Evolutionary conservation across 2,329 filamentous ascomycete species (phyloP), one percentile per base, ranked within the genome.

Genomic region (Neophaeococcomyces mojaviensis): DNA sequence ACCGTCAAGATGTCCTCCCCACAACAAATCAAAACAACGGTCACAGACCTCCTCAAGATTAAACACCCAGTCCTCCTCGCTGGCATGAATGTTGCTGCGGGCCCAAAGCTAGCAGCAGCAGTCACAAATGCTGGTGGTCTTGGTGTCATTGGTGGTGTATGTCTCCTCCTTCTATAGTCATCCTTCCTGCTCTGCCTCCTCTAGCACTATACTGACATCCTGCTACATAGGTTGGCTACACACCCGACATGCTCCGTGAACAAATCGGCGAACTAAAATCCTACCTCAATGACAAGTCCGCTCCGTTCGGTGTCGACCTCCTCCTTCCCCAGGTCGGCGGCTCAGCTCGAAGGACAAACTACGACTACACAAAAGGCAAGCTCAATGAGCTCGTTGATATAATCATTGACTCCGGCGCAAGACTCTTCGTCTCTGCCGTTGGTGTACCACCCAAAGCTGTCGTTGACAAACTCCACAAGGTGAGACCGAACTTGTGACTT

Each of bases 351-450:
- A 96, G 96, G 78, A 96, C 90, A 60, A 97, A 96, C 80, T 95
- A 97, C 71, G 92, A 98, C 71, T 98, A 98, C 76, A 98, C 92
- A 63, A 97, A 98, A 77, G 92, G 92, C 67, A 97, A 97, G 74
- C 86, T 98, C 53, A 76, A 86, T 67, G 86, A 90, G 66, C 81
- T 98, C 47, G 69, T 94, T 65, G 83, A 88, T 65, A 88, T 96
- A 62, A 83, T 96, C 70, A 95, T 98, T 71, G 84, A 94, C 62
- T 87, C 83, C 46, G 87, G 87, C 55, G 86, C 88, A 51, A 89
- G 82, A 68, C 81, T 98, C 49, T 98, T 98, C 72, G 92, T 98
- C 59, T 96, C 87, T 43, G 92, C 92, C 60, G 88, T 98, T 65
- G 92, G 92, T 61, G 85, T 97, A 20, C 89, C 92, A 35, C 88